These are phyloP conservation scores for Sicyos baderoa DNA, from an alignment of 306 rosid species.

Conservation along the genomic window DNA sequence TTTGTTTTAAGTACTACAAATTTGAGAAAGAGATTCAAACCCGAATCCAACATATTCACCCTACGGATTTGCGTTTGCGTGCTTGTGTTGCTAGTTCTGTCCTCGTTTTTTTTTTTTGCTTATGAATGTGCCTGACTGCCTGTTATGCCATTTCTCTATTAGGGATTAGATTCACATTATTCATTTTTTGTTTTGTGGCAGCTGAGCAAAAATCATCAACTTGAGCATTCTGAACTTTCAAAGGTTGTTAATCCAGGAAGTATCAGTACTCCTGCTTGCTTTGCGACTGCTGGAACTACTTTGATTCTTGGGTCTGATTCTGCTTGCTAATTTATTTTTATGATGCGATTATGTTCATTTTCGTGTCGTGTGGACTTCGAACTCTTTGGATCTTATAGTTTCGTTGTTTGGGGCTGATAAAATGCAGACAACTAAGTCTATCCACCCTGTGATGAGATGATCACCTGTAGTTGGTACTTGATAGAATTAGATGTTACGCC, in stretches of 20 bases:
- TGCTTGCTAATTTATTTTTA: constrained; percentile 14
- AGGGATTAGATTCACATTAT: constrained; percentile 8
- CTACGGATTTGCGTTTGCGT: too few relatives aligned
- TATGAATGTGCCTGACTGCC: neutral
- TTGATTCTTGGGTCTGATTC: constrained; percentile 65
- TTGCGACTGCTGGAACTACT: constrained; percentile 89
- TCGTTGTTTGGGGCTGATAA: neutral
- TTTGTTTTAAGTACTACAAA: neutral
- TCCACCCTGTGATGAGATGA: neutral
- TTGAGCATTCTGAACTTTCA: constrained; percentile 47
- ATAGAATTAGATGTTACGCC: neutral
- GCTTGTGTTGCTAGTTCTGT: neutral
- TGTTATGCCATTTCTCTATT: neutral
- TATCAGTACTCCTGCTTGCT: constrained; percentile 49
- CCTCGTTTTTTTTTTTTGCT: neutral
- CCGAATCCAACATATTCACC: neutral
- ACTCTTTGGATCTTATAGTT: neutral
- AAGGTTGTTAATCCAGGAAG: constrained; percentile 48
- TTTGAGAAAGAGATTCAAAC: neutral
- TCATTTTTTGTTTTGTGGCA: constrained; percentile 27
- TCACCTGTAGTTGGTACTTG: neutral
- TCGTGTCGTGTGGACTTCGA: neutral
- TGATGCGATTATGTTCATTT: neutral
- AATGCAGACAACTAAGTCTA: neutral
- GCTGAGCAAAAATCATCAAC: constrained; percentile 45